Conservation (phyloP, 1,139 yeast species). For the Debaryomycetaceae sp. region DNA sequence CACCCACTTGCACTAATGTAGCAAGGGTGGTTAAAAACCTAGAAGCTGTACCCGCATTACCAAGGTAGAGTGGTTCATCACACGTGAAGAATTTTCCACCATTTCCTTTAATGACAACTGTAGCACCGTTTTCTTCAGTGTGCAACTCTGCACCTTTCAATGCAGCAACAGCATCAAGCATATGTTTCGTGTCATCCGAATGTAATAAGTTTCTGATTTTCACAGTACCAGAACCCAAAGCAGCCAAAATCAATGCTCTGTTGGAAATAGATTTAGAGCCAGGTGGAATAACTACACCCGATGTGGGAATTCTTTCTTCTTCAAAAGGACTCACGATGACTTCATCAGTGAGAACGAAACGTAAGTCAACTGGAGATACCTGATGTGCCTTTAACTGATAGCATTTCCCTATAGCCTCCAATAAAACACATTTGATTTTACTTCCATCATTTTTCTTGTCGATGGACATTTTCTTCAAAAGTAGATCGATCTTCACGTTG, state of each 20-base stretch:
- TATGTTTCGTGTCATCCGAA: conserved; percentile 93
- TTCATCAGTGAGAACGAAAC: conserved; percentile 84
- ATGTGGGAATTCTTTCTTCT: conserved; percentile 31
- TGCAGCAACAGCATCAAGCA: conserved; percentile 81
- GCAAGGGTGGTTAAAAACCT: conserved; percentile 92
- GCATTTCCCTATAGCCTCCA: conserved; percentile 84
- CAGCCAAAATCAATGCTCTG: conserved; percentile 89
- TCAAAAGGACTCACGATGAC: conserved; percentile 60
- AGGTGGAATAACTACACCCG: conserved; percentile 72
- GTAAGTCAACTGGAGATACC: conserved; percentile 75
- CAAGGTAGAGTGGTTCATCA: conserved; percentile 69
- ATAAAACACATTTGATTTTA: conserved; percentile 79
- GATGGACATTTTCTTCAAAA: conserved; percentile 84
- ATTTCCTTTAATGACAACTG: conserved; percentile 80
- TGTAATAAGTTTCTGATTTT: conserved; percentile 81
- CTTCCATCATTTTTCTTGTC: conserved; percentile 96
- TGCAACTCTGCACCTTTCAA: conserved; percentile 80
- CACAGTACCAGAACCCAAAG: conserved; percentile 84
- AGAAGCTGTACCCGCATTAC: conserved; percentile 98
- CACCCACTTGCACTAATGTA: conserved; percentile 55
- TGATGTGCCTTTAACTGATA: conserved; percentile 85
- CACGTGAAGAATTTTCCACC: conserved; percentile 74
- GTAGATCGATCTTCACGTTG: conserved; percentile 65
- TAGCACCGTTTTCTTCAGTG: conserved; percentile 84
- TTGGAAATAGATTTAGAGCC: conserved; percentile 97